Conservation (phyloP, 1,284 basidiomycete genomes). For the Rugosomyces carneus region DNA sequence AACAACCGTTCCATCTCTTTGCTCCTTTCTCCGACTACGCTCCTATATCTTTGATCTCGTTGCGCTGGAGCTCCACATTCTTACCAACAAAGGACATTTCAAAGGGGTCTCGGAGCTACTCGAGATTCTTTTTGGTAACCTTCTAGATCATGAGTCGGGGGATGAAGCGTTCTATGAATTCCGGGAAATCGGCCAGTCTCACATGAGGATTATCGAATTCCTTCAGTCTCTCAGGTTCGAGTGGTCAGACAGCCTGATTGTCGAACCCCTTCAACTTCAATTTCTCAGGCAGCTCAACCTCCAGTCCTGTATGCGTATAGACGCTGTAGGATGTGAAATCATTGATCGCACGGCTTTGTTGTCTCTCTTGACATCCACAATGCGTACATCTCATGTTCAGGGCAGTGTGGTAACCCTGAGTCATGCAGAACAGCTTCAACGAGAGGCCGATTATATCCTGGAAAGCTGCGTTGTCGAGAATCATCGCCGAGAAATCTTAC, state of each 20-base stretch:
- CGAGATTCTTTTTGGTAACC: slow-evolving; percentile 68
- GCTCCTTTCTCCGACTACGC: slow-evolving; percentile 77
- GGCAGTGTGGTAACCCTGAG: slow-evolving; percentile 58
- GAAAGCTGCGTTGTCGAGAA: slow-evolving; percentile 84
- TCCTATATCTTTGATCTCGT: slow-evolving; percentile 84
- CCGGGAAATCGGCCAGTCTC: slow-evolving; percentile 72
- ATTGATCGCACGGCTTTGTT: slow-evolving; percentile 73
- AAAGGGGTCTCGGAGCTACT: slow-evolving; percentile 69
- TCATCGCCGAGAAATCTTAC: slow-evolving; percentile 72
- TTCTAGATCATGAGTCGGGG: slow-evolving; percentile 41
- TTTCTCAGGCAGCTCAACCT: slow-evolving; percentile 71
- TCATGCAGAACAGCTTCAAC: slow-evolving; percentile 63
- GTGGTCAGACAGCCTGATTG: slow-evolving; percentile 74
- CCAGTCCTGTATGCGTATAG: slow-evolving; percentile 65
- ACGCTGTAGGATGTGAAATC: slow-evolving; percentile 75
- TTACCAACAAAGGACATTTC: slow-evolving; percentile 72
- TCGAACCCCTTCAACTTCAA: slow-evolving; percentile 56
- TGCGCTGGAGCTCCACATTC: slow-evolving; percentile 85
- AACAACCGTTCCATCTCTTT: slow-evolving; percentile 70
- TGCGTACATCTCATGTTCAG: slow-evolving; percentile 58
- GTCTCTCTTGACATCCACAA: slow-evolving; percentile 55
- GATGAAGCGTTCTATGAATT: slow-evolving; percentile 50
- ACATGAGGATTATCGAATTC: slow-evolving; percentile 82
- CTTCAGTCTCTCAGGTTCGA: slow-evolving; percentile 83
- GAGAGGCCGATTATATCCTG: slow-evolving; percentile 72